Evolutionary conservation across 1,139 yeast species (phyloP), one percentile per base, ranked within the genome.

Genomic region (Lodderomyces pseudojiufengensis): DNA sequence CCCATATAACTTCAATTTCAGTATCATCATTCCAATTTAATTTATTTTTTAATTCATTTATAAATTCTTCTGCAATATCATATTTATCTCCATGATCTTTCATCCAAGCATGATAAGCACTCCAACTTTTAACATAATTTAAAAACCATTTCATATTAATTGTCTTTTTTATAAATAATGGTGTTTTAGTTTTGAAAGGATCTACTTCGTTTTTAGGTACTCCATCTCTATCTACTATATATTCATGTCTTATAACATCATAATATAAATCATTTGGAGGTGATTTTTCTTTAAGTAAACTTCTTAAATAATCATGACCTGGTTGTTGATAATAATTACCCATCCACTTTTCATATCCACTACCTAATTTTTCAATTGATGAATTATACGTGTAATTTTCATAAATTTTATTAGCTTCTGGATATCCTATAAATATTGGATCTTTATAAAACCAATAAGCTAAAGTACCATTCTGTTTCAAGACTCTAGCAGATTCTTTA

Each of bases 361-460:
- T 44, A 11, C 55, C 40, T 23, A 50, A 49, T 3, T 31, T 37
- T 11, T 50, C 54, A 7, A 44, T 36, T 1, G 60, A 54, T 3
- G 61, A 55, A 24, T 61, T 70, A 38, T 74, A 64, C 24, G 73
- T 59, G 37, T 63, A 65, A 16, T 62, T 57, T 24, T 55, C 47
- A 32, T 65, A 61, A 16, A 70, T 53, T 31, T 63, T 61, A 35
- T 71, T 65, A 1, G 76, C 76, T 33, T 51, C 44, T 1, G 75
- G 70, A 31, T 47, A 54, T 5, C 61, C 71, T 14, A 63, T 54
- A 42, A 76, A 73, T 1, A 69, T 58, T 0, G 87, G 86, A 49
- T 85, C 92, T 28, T 75, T 75, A 52, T 86, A 86, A n/a, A 84
- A 84, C 85, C 92, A 85, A 47, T 74, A 76, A 0, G 87, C 84